A percentile compares a stretch with the other conserved stretches of the same genome.
Evolutionary conservation across 2,329 filamentous ascomycete genomes (phyloP).

Genomic region (Neoarthrinium moseri): DNA sequence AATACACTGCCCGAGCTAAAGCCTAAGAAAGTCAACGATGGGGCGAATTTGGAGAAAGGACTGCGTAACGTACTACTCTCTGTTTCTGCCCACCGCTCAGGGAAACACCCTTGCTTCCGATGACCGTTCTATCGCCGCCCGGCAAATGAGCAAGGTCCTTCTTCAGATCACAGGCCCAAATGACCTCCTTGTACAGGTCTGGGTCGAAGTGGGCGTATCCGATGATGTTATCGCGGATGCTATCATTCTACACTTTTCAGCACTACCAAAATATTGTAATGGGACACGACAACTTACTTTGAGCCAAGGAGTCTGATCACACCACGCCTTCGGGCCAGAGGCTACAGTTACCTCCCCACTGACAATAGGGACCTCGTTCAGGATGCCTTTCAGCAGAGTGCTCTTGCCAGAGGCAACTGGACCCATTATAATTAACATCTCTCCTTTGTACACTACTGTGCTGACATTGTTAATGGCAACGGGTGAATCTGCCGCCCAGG

Average conservation of each 20-base stretch:
- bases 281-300: background rate
- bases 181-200: slow-evolving; percentile 28
- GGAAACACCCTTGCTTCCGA: slow-evolving; percentile 34
- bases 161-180: slow-evolving; percentile 32
- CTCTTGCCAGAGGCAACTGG: slow-evolving; percentile 9
- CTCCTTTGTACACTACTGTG: slow-evolving; percentile 22
- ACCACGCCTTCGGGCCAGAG: slow-evolving; percentile 3
- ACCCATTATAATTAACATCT: slow-evolving; percentile 29
- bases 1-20: no score
- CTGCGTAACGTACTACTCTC: background rate
- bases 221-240: slow-evolving; percentile 31
- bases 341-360: background rate
- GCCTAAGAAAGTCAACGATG: background rate
- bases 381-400: slow-evolving; percentile 8
- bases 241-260: slow-evolving; percentile 25
- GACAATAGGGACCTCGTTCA: slow-evolving; percentile 1
- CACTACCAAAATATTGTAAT: background rate
- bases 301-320: slow-evolving; percentile 10
- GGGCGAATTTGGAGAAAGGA: background rate
- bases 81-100: slow-evolving; percentile 35
- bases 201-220: slow-evolving; percentile 25
- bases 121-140: slow-evolving; percentile 28
- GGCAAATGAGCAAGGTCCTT: slow-evolving; percentile 28
- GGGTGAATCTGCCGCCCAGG: slow-evolving; percentile 7
- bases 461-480: slow-evolving; percentile 23